These are phyloP conservation scores for Puccinia hordei DNA, from an alignment of 1,284 basidiomycete species.

Conservation along the genomic window DNA sequence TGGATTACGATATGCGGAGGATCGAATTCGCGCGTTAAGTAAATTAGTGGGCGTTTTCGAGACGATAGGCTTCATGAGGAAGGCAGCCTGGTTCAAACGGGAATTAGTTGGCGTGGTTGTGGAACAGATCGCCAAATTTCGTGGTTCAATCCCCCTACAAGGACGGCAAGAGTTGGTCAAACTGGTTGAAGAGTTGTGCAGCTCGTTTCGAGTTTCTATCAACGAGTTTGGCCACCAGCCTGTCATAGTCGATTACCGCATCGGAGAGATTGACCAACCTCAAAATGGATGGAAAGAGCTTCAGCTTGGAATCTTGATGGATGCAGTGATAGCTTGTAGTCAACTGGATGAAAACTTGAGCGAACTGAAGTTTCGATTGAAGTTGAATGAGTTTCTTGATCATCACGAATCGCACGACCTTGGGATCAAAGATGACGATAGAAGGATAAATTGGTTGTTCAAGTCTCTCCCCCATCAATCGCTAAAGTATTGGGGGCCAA, in stretches of 20 bases:
- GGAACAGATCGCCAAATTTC: conserved; percentile 18
- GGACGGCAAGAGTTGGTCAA: conserved; percentile 15
- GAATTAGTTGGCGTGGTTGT: conserved; percentile 36
- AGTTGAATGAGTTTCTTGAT: conserved; percentile 24
- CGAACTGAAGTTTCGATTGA: conserved; percentile 29
- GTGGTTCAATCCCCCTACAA: neutral
- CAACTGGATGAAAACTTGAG: conserved; percentile 9
- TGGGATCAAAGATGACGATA: conserved; percentile 24
- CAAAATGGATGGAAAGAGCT: conserved; percentile 23
- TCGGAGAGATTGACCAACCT: neutral
- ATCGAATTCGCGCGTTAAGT: conserved; percentile 34
- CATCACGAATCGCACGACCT: neutral
- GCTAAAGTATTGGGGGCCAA: conserved; percentile 19
- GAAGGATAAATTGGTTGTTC: conserved; percentile 17
- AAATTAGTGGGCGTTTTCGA: conserved; percentile 24
- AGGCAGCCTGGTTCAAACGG: conserved; percentile 45
- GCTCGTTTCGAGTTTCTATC: conserved; percentile 13
- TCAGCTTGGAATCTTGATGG: conserved; percentile 24
- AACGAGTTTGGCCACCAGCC: neutral
- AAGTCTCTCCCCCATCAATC: conserved; percentile 3
- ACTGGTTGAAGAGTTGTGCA: conserved; percentile 26
- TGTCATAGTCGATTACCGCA: conserved; percentile 3
- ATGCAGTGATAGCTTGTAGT: conserved; percentile 23
- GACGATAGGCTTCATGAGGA: conserved; percentile 35
- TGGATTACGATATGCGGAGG: neutral